A percentile compares a stretch with the other conserved stretches of the same genome.
Conservation (phyloP, 2,329 filamentous ascomycete genomes). For the Microdochium paspali region DNA sequence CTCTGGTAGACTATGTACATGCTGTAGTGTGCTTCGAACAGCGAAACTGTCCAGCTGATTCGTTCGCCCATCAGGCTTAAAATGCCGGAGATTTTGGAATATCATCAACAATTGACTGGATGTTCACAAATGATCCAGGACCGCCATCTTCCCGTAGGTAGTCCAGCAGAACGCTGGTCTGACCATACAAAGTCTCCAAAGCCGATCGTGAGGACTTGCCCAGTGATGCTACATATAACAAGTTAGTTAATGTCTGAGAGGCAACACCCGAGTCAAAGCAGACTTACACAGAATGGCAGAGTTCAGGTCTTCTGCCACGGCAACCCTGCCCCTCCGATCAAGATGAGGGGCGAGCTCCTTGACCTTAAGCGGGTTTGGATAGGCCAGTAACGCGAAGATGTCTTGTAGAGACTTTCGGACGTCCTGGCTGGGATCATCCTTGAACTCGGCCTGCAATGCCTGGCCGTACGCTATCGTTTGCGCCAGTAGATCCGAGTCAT, state of each 20-base stretch:
- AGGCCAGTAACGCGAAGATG: slow-evolving; percentile 83
- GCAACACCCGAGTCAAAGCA: neutral
- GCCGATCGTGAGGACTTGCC: slow-evolving; percentile 84
- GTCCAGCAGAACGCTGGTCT: slow-evolving; percentile 79
- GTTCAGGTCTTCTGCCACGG: slow-evolving; percentile 88
- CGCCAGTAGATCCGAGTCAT: slow-evolving; percentile 41
- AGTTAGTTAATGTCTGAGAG: slow-evolving; percentile 4
- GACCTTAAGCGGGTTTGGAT: slow-evolving; percentile 69
- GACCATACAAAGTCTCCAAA: slow-evolving; percentile 75
- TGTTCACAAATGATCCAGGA: slow-evolving; percentile 69
- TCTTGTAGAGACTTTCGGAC: slow-evolving; percentile 68
- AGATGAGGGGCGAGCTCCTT: slow-evolving; percentile 68
- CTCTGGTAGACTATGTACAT: too few species aligned
- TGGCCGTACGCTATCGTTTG: slow-evolving; percentile 74
- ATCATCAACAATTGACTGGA: slow-evolving; percentile 37
- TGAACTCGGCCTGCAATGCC: slow-evolving; percentile 68
- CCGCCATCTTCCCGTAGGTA: slow-evolving; percentile 73
- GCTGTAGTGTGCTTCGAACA: too few species aligned
- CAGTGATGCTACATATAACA: slow-evolving; percentile 56
- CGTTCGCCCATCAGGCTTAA: too few species aligned
- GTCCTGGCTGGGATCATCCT: slow-evolving; percentile 58
- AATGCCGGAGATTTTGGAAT: slow-evolving; percentile 29
- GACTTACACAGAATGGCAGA: slow-evolving; percentile 78
- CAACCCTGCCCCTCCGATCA: slow-evolving; percentile 62
- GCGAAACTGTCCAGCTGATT: too few species aligned